Percentiles rank a stretch among this genome's conserved stretches.
phyloP scores from a whole-genome alignment of 192 early-diverging fungal species.

The Coemansia sp. region DNA sequence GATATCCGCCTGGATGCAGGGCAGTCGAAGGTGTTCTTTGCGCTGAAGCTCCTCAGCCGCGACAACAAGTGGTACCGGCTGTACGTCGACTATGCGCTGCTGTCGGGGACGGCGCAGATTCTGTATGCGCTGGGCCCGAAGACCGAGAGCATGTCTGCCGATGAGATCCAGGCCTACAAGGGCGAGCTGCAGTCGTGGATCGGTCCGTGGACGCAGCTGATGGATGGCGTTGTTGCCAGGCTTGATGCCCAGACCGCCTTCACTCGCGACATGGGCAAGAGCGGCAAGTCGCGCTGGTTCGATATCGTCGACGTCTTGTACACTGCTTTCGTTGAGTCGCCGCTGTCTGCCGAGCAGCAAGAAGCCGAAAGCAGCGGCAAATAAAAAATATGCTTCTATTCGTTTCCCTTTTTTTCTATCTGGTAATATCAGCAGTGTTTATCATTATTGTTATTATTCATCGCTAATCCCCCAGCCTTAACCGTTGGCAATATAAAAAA shows the following conservation, averaged over 20 bases:
- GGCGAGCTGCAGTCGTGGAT: background rate
- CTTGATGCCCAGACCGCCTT: slow-evolving; percentile 41
- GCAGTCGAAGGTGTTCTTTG: slow-evolving; percentile 19
- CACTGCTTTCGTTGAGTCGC: slow-evolving; percentile 6
- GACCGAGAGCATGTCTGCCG: background rate
- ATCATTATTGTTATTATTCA: background rate
- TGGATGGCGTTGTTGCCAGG: slow-evolving; percentile 15
- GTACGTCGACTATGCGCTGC: slow-evolving; percentile 26
- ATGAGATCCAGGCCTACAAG: background rate
- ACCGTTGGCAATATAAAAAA: slow-evolving; percentile 3
- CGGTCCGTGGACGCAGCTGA: slow-evolving; percentile 18
- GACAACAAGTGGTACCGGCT: slow-evolving; percentile 18
- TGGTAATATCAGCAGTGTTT: background rate
- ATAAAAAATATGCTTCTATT: background rate
- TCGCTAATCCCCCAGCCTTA: background rate
- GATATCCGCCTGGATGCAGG: slow-evolving; percentile 26
- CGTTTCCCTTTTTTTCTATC: background rate
- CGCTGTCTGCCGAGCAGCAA: background rate
- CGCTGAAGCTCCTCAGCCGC: slow-evolving; percentile 10
- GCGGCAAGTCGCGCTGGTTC: slow-evolving; percentile 47
- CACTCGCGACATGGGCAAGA: slow-evolving; percentile 50
- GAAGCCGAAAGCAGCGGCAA: background rate
- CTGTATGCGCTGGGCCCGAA: slow-evolving; percentile 10
- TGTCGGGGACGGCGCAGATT: slow-evolving; percentile 23
- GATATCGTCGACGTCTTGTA: slow-evolving; percentile 29